phyloP scores from a whole-genome alignment of 1,139 yeast species.

The Magnusiomyces clavatus region DNA sequence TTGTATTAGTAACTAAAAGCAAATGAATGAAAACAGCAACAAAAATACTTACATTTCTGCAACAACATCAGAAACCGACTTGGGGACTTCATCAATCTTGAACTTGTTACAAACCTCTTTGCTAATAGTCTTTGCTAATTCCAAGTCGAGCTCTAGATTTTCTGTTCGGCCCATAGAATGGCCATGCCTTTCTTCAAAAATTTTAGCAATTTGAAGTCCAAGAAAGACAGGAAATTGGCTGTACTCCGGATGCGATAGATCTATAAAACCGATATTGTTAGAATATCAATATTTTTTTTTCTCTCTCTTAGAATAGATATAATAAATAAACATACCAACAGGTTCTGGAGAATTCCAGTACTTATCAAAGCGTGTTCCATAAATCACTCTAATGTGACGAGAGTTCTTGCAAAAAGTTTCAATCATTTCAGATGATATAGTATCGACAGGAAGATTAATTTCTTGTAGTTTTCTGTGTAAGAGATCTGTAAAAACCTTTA shows the following conservation, averaged over 20 bases:
- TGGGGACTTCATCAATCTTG: constrained; percentile 13
- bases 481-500: constrained; percentile 33
- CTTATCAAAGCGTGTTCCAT: constrained; percentile 21
- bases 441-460: constrained; percentile 25
- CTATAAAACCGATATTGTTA: neutral
- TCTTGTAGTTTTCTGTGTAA: constrained; percentile 28
- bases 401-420: constrained; percentile 55
- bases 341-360: neutral
- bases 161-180: constrained; percentile 13
- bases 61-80: constrained; percentile 15
- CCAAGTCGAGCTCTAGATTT: constrained; percentile 9
- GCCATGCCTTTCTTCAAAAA: constrained; percentile 19
- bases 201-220: constrained; percentile 23
- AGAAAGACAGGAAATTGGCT: constrained; percentile 19
- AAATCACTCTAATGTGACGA: constrained; percentile 32
- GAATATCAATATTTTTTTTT: neutral
- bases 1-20: neutral
- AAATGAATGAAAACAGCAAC: neutral
- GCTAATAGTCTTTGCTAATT: constrained; percentile 15
- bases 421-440: constrained; percentile 36
- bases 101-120: constrained; percentile 10
- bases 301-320: neutral
- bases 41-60: constrained; percentile 19
- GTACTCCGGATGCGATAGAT: too few relatives aligned
- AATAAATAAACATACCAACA: neutral